phyloP scores from a whole-genome alignment of 192 early-diverging fungal species.

The Oehlia diaphana region DNA sequence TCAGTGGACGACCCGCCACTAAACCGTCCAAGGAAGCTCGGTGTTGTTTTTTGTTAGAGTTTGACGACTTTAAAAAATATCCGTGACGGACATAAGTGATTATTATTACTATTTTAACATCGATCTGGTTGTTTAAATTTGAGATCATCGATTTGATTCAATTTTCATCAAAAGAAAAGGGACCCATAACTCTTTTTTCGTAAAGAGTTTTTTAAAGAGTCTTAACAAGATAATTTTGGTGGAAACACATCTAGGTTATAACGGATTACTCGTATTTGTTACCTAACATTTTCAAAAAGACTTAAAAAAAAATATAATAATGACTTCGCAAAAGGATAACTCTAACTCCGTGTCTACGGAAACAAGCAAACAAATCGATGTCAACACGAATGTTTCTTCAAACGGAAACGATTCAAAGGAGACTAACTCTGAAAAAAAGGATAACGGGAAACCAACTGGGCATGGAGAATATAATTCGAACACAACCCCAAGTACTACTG shows the following conservation, averaged over 20 bases:
- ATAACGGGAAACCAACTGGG: constrained; percentile 21
- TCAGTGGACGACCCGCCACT: constrained; percentile 16
- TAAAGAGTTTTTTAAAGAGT: not conserved
- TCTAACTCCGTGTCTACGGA: not conserved
- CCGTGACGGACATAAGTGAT: not conserved
- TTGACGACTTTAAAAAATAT: constrained; percentile 4
- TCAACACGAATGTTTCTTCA: not conserved
- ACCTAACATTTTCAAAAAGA: not conserved
- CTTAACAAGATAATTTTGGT: not conserved
- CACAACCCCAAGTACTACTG: not conserved
- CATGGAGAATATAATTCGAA: constrained; percentile 16
- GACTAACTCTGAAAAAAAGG: constrained; percentile 14
- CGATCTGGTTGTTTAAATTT: constrained; percentile 5
- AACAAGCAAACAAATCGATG: constrained; percentile 10
- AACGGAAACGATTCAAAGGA: constrained; percentile 2
- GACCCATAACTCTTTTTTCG: too few relatives aligned
- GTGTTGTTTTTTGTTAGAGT: not conserved
- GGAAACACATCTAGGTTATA: not conserved
- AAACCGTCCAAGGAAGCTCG: constrained; percentile 4
- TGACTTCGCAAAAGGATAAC: constrained; percentile 5
- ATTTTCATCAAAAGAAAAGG: not conserved
- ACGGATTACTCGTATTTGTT: not conserved
- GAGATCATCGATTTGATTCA: not conserved
- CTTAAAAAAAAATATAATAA: not conserved
- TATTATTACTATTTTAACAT: not conserved